Conservation (phyloP, 257 asterid species). For the Primulina tabacum region DNA sequence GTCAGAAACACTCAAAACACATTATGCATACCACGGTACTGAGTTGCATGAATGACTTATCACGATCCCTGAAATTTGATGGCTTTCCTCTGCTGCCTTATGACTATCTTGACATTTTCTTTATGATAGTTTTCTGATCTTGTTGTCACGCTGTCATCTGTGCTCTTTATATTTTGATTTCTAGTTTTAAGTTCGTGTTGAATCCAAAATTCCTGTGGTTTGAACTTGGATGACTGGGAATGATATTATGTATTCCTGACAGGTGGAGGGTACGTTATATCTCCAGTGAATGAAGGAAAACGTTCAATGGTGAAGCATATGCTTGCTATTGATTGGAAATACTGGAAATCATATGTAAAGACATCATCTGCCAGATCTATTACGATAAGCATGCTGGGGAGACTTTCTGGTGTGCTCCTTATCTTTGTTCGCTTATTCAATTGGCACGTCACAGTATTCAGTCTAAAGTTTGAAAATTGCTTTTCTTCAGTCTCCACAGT, state of each 20-base stretch:
- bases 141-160: conserved; percentile 6
- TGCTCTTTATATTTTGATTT: conserved; percentile 23
- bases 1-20: neutral
- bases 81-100: conserved; percentile 7
- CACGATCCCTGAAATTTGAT: neutral
- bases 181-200: conserved; percentile 12
- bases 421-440: conserved; percentile 19
- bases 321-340: conserved; percentile 97
- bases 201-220: conserved; percentile 12
- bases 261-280: conserved; percentile 96
- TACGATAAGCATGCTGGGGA: conserved; percentile 67
- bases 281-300: conserved; percentile 77
- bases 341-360: conserved; percentile 71
- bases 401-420: conserved; percentile 53
- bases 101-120: conserved; percentile 9
- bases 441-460: neutral
- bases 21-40: conserved; percentile 7
- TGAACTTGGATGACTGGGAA: conserved; percentile 26
- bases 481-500: conserved; percentile 22
- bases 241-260: conserved; percentile 30
- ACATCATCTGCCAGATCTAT: conserved; percentile 70
- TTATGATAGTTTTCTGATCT: conserved; percentile 5
- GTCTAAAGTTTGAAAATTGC: conserved; percentile 7
- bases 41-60: neutral
- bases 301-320: conserved; percentile 82